Base-by-base conservation (phyloP, 192 early-diverging fungal genomes). In the Podila clonocystis region DNA sequence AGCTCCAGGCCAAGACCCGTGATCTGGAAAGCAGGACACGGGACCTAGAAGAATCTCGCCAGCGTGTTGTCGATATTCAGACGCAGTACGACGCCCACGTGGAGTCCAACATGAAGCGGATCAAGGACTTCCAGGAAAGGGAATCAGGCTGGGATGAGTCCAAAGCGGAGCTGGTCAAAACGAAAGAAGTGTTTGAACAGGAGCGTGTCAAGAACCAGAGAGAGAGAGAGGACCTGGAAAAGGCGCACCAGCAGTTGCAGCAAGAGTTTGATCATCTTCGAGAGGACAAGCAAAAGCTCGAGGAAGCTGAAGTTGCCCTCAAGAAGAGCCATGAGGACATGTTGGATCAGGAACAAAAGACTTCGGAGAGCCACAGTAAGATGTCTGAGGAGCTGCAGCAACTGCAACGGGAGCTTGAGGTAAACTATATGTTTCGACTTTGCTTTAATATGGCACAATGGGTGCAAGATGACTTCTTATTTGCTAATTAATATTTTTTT, bases 51-150 rank as follows among this genome's bases (percentile, higher is more conserved):
- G 71, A 69, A 9, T 62, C 77, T 7, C 70, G 77, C 6, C 77
- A 80, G 22, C 31, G 70, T 29, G 24, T 73, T 9, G 9, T 73
- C 4, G 77, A 80, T 36, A 80, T 67, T 34, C 77, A 80, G 22
- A 80, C 69, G 62, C 70, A 80, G 62, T 80, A 80, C 41, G 77
- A 80, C 49, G 26, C 67, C 13, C 77, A 80, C 29, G 77, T 80
- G 17, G 65, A 80, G 63, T 69, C 68, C 63, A 80, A 80, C 62
- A 68, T 63, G 62, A 80, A 62, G 62, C 38, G 77, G 45, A 73
- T 72, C 31, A 80, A 80, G 12, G 77, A 80, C 20, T 80, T 80
- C 50, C 77, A 73, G 29, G 77, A 73, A 15, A 80, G 68, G 65
- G 77, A 80, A 45, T 57, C 70, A 2, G 66, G 34, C 26, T 80